Base-by-base conservation (phyloP, 495 filamentous ascomycete genomes). In the Penicillium egyptiacum region DNA sequence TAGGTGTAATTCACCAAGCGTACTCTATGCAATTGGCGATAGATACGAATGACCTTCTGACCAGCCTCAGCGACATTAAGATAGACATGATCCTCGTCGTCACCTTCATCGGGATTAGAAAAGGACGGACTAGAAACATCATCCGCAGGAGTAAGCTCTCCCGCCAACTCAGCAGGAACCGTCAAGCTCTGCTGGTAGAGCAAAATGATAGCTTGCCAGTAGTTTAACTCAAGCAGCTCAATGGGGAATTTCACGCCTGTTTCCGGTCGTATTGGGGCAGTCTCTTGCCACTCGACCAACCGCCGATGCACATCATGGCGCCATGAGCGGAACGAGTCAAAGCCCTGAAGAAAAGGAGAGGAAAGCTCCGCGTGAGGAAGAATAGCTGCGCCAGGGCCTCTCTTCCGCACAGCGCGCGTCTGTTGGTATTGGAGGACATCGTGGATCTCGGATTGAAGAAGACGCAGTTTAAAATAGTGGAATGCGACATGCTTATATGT, bases 141-240 rank as follows among this genome's bases (percentile, higher is more conserved):
- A 65, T 86, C 88, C 2, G 86, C 81, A 1, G 86, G 86, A 41
- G 83, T 83, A 41, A 89, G 79, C 71, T 96, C 91, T 20, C 86
- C 86, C 44, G 91, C 90, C 51, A 96, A 83, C 55, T 89, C 81
- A 5, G 87, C 83, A 12, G 92, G 92, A n/a, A 93, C 90, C 19
- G 88, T 89, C 46, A 98, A 75, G 65, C 90, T 93, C 64, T 96
- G 93, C 53, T 92, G 81, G 70, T 97, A 98, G 4, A 98, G 82
- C 90, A 96, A 89, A 60, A 98, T 95, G 52, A 97, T 84, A n/a
- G 91, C 89, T 70, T 98, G 93, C 91, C 92, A 98, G 68, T 97
- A 98, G 67, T 98, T 98, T 47, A 98, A 72, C 57, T 96, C 90
- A 6, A 97, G 76, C 60, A 97, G 92, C 47, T 95, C 85, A 9